Evolutionary conservation across 2,329 filamentous ascomycete genomes (phyloP), one percentile per base, ranked within the genome.

Genomic region (Aspergillus udagawae): DNA sequence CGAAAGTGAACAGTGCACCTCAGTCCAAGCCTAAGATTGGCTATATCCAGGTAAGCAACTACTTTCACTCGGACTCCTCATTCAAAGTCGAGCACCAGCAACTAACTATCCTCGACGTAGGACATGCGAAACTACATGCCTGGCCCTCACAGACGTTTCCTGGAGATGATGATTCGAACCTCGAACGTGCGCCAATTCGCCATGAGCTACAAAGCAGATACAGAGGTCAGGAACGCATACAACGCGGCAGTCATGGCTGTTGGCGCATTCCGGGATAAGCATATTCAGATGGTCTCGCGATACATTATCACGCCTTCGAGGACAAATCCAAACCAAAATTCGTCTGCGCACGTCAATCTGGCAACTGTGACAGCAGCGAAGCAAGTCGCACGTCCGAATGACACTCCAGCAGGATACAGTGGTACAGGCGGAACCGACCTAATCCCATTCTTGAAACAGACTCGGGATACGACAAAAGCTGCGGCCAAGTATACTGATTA

Each of bases 351-450:
- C 61, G 66, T 67, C 58, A 76, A 81, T 52, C 70, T 81, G 35
- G 80, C 80, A 0, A 78, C 78, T 3, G 44, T 47, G 5, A 74
- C 75, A 10, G 78, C 78, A n/a, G 74, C 75, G 0, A 71, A 52
- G 17, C 51, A 73, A 42, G 63, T 73, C 57, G 71, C 69, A 3
- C 65, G 65, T 4, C 63, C 68, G 25, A 60, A 62, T 21, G 63
- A 68, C 10, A 66, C 66, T 25, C 72, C 68, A 2, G 70, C 72
- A 49, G 75, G 77, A 10, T 63, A 82, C 44, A 70, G 74, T 49
- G 80, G 80, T 0, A 83, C 80, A 0, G 80, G 80, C n/a, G 80
- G 80, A 0, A 83, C 81, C 0, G 77, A 75, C 57, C 64, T 83
- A 58, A 81, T 83, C 54, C 79, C 81, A 0, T 83, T 83, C 58